A percentile compares a stretch with the other conserved stretches of the same genome.
Evolutionary conservation across 179 eudicot species (phyloP).

Genomic region (Beta macrorhiza): DNA sequence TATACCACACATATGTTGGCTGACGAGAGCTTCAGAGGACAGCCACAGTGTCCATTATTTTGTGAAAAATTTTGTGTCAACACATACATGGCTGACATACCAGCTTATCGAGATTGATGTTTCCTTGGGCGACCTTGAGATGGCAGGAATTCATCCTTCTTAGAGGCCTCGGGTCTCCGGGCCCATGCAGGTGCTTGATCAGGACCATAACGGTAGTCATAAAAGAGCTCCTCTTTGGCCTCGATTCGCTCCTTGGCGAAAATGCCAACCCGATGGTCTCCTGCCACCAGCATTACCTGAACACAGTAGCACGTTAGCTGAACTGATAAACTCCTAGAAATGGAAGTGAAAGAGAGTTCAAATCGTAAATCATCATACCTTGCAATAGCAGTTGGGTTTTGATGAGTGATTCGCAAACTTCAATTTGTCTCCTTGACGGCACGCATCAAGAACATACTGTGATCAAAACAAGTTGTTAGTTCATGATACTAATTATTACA

Average conservation of each 20-base stretch:
- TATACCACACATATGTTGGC: background rate
- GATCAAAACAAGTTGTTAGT: conserved; percentile 9
- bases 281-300: conserved; percentile 86
- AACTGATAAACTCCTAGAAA: background rate
- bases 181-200: conserved; percentile 91
- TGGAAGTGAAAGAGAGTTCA: background rate
- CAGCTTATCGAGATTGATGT: conserved; percentile 38
- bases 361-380: conserved; percentile 39
- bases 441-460: conserved; percentile 96
- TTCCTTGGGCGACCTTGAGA: conserved; percentile 79
- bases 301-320: conserved; percentile 6
- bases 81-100: background rate
- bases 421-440: conserved; percentile 89
- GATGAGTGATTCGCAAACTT: conserved; percentile 95
- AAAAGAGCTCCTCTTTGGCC: conserved; percentile 78
- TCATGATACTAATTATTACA: background rate
- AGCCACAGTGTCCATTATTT: background rate
- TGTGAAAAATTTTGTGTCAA: background rate
- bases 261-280: conserved; percentile 96
- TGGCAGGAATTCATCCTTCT: conserved; percentile 50
- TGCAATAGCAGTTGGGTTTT: conserved; percentile 88
- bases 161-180: conserved; percentile 60
- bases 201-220: conserved; percentile 83
- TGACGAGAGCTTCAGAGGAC: background rate
- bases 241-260: conserved; percentile 82